Evolutionary conservation across 352 stramenopile genomes (phyloP), one percentile per base, ranked within the genome.

Genomic region (Globisporangium middletonii): DNA sequence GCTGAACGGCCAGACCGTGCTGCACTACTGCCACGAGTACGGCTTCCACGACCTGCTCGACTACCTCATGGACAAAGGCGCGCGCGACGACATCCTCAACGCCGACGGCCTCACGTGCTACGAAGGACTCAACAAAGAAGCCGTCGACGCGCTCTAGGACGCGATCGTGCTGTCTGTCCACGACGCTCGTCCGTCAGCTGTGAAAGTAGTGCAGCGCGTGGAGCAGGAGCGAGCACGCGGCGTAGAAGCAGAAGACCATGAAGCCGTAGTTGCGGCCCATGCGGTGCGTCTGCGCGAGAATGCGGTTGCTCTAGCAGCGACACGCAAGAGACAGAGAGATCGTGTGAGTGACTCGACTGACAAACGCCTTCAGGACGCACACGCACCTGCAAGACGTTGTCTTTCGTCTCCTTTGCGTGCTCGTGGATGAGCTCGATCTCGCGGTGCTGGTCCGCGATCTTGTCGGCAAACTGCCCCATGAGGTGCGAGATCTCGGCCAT

Each of bases 1-100:
- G 79, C 60, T 95, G 44, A 97, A 93, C 49, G 94, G 94, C 0
- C 89, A 98, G 60, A 97, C 86, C 0, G 69, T 93, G 42, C 69
- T 98, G 26, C 93, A 98, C 62, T 98, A 97, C 70, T 94, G 83
- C 46, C 96, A 95, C 57, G 79, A 92, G 45, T 98, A 98, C 64
- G 91, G 90, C 11, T 98, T 98, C 72, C 86, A 97, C 53, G 86
- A 96, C 38, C 71, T 98, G 48, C 93, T 91, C 63, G 82, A 97
- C 51, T 98, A 98, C 62, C 59, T 98, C 45, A 89, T 98, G 57
- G 78, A 89, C n/a, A 98, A 98, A 64, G 95, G 95, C 3, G 92
- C 94, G 2, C 79, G 92, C 35, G 91, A 97, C 62, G 90, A 88
- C 57, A 62, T 98, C 18, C 48, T 89, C 35, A 98, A 98, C 54